phyloP scores from a whole-genome alignment of 23 red algal genomes.

The Gracilariopsis chorda region DNA sequence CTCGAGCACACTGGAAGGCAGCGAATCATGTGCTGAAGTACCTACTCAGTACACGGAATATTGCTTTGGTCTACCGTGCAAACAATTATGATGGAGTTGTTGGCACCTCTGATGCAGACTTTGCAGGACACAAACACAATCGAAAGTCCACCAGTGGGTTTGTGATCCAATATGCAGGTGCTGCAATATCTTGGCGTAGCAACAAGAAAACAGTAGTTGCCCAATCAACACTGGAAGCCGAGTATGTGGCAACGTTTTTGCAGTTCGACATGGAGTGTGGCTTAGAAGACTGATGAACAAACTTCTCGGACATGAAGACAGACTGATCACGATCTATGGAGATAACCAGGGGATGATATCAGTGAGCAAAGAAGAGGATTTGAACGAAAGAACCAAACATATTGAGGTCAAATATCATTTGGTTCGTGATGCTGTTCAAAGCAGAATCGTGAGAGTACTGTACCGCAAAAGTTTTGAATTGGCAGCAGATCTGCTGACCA shows the following conservation, averaged over 20 bases:
- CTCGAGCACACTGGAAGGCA: conserved; percentile 1
- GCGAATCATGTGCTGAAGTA: conserved; percentile 40
- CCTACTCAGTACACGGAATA: neutral
- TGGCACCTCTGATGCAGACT: neutral
- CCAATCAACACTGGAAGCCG: conserved; percentile 14
- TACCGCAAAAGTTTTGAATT: too few relatives aligned
- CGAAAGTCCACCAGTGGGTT: conserved; percentile 38
- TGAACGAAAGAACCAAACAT: too few relatives aligned
- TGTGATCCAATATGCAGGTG: neutral
- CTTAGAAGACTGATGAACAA: too few relatives aligned
- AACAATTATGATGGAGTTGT: neutral
- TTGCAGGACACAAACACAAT: neutral
- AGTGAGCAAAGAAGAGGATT: too few relatives aligned
- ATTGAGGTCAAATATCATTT: too few relatives aligned
- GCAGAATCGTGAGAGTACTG: too few relatives aligned
- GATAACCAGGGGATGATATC: too few relatives aligned
- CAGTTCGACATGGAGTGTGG: conserved; percentile 24
- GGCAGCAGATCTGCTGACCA: too few relatives aligned
- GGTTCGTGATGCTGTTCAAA: too few relatives aligned
- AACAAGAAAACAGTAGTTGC: conserved; percentile 36
- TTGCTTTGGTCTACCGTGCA: neutral
- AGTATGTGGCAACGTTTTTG: conserved; percentile 7
- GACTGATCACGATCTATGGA: too few relatives aligned
- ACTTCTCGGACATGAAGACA: too few relatives aligned
- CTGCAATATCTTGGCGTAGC: neutral